Evolutionary conservation across 129 eudicot genomes (phyloP), one percentile per base, ranked within the genome.

Genomic region (Sambucus nigra): DNA sequence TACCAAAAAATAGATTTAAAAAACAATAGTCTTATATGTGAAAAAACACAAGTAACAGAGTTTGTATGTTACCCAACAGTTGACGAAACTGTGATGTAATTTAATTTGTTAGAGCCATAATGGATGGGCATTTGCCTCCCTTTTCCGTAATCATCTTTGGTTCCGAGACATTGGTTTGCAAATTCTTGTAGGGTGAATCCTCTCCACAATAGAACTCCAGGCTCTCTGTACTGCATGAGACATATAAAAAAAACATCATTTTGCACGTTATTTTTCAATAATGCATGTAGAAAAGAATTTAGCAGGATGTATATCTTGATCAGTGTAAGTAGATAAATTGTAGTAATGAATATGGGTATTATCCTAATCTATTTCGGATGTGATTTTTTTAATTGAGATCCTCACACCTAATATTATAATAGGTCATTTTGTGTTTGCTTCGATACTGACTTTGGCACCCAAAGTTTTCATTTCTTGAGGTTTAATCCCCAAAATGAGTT

Each of bases 61-160:
- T 48, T 40, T 17, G 27, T 45, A 25, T 60, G 85, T 79, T 86
- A 91, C 95, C 79, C 94, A 15, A 85, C 88, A 15, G 99, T 79
- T 59, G 99, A 82, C 64, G 99, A 62, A 21, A 91, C 84, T 21
- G 95, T 91, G 53, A 91, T 12, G 53, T 85, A 91, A 39, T 91
- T 91, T 66, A 53, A 91, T 53, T 82, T 74, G 33, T 58, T 82
- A 49, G 99, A 91, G 25, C 95, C 99, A 33, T 91, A 91, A 78
- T 91, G 99, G 25, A 76, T 69, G 21, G 99, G 94, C 95, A 91
- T 86, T 51, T 91, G 95, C 52, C 88, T 70, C 60, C 99, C 99
- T 79, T 91, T 91, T 48, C 94, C 94, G 59, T 69, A 46, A 71
- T 86, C 99, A 58, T 31, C 55, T 68, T 79, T 79, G 59, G 86